Base-by-base conservation (phyloP, 2,329 filamentous ascomycete species). In the Trichoderma atroviride region DNA sequence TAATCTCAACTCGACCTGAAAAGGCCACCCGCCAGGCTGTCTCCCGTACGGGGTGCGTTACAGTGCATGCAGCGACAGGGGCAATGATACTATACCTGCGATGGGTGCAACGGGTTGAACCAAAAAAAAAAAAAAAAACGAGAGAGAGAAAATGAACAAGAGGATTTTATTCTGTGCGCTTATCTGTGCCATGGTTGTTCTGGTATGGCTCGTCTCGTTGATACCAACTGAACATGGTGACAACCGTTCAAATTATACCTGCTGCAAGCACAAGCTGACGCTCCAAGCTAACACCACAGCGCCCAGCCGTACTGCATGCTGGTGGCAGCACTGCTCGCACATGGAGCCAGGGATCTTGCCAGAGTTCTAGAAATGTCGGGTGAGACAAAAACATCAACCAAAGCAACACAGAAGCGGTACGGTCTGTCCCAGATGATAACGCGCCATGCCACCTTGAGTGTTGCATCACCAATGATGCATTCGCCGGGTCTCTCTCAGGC, bases 41-140 rank as follows among this genome's bases (percentile, higher is more conserved):
- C 56, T 59, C 29, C 63, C 37, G 55, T 9, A 50, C n/a, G 27
- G 14, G 53, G 63, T 67, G 63, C 58, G 63, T 67, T 67, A 47
- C 63, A 67, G 40, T 67, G 63, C 63, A 59, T 55, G 63, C 55
- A 29, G 37, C 13, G 55, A 52, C 63, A 35, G 37, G 52, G 63
- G 53, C 63, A 66, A 40, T 13, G 43, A 50, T 61, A 31, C 59
- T 31, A 35, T 43, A 43, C 14, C 40, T 40, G 40, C 43, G 62
- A 33, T 43, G 35, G 52, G 37, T 65, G 24, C 22, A 56, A 35
- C 33, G 43, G 24, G 35, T n/a, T 14, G 11, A 40, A 16, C 9
- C 14, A 11, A 24, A 65, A 43, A 58, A 40, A 16, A 14, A 22
- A 11, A 24, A 65, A 43, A 40, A 58, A 33, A 33, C 9, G 24